A percentile compares a stretch with the other conserved stretches of the same genome.
phyloP scores from a whole-genome alignment of 352 stramenopile genomes.

The Globisporangium megalacanthum region DNA sequence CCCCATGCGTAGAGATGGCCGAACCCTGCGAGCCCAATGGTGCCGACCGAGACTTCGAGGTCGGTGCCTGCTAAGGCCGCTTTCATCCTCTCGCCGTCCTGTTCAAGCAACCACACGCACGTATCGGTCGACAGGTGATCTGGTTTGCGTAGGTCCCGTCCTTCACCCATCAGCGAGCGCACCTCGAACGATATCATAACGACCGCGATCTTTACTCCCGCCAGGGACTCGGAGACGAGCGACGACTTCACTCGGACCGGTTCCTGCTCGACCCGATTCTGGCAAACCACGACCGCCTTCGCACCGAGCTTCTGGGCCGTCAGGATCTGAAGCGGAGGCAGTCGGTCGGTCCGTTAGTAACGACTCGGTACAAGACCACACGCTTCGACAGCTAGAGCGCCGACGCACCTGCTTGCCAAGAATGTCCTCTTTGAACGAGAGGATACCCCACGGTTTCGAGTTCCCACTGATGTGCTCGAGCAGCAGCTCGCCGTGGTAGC shows the following conservation, averaged over 20 bases:
- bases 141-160: too few relatives aligned
- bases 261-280: constrained; percentile 47
- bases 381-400: neutral
- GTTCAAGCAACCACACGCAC: neutral
- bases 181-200: constrained; percentile 55
- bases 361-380: neutral
- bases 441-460: constrained; percentile 26
- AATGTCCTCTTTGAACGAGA: constrained; percentile 66
- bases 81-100: constrained; percentile 47
- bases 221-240: constrained; percentile 4
- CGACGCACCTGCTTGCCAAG: constrained; percentile 53
- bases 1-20: constrained; percentile 67
- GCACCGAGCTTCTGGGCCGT: constrained; percentile 55
- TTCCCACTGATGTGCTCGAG: constrained; percentile 37
- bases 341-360: neutral
- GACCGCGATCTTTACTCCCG: constrained; percentile 61
- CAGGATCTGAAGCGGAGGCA: constrained; percentile 31
- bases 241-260: constrained; percentile 30
- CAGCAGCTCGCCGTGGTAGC: constrained; percentile 42
- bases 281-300: constrained; percentile 55
- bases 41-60: constrained; percentile 35
- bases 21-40: constrained; percentile 32
- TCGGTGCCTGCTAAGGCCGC: constrained; percentile 30
- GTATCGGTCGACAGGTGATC: too few relatives aligned
- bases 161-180: neutral